Conservation (phyloP, 1,139 yeast species). For the Hyphopichia fennica region DNA sequence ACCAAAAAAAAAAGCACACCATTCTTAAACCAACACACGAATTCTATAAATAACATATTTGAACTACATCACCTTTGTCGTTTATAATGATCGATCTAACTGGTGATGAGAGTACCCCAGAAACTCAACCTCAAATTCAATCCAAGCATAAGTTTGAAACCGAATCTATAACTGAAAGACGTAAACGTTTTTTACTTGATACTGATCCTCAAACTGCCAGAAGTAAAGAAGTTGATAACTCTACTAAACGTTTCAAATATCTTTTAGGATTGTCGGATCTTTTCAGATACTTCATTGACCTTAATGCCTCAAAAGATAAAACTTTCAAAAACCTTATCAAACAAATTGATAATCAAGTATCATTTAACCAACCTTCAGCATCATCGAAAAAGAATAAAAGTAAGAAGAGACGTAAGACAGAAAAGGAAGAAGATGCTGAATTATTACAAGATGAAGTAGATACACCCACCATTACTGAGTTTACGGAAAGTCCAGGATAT, state of each 20-base stretch:
- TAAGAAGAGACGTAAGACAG: constrained; percentile 62
- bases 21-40: background rate
- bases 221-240: constrained; percentile 61
- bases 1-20: no score
- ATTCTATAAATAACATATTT: background rate
- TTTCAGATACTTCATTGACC: constrained; percentile 85
- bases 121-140: background rate
- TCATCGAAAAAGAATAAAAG: constrained; percentile 11
- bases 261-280: constrained; percentile 80
- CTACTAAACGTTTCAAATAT: constrained; percentile 78
- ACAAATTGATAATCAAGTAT: constrained; percentile 39
- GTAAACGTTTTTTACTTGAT: constrained; percentile 47
- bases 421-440: constrained; percentile 92
- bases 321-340: constrained; percentile 52
- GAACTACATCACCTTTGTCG: background rate
- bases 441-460: constrained; percentile 75
- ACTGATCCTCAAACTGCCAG: constrained; percentile 56
- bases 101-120: background rate
- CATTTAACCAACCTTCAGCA: constrained; percentile 20
- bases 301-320: constrained; percentile 74
- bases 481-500: constrained; percentile 80
- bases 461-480: constrained; percentile 51
- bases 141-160: constrained; percentile 22
- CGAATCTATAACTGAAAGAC: constrained; percentile 28
- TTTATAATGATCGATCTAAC: background rate